Evolutionary conservation across 495 filamentous ascomycete genomes (phyloP), one percentile per base, ranked within the genome.

Genomic region (Xylaria curta): DNA sequence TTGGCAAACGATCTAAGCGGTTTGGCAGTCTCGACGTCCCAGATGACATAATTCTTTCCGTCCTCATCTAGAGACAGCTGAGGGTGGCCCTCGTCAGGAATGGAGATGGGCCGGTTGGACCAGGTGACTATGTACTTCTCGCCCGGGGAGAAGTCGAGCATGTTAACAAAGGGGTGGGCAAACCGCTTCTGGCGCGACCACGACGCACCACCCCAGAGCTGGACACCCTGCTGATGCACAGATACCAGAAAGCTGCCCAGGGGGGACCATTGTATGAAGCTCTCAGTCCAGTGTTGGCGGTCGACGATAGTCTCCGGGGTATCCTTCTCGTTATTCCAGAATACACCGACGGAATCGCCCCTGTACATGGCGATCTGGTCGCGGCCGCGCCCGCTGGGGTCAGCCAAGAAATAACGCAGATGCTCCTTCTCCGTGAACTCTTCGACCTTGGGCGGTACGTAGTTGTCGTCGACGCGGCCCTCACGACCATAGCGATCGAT

Each of bases 31-130:
- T 92, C 93, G 66, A 98, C 90, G 81, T 99, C 96, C 96, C 96
- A 99, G 76, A 99, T 93, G 76, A 99, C 92, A 78, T 98, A 98
- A 87, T 97, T 97, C 88, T 98, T 98, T 73, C 96, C 96, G 75
- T 99, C 96, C 78, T 99, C 96, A 78, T 98, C 96, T 71, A 92
- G 82, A 8, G 92, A 90, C 42, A 99, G 83, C 3, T 93, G 82
- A 24, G 95, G 92, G 75, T 94, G 89, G 36, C 93, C 92, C 69
- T 86, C 86, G 78, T 98, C 96, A 49, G 95, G 93, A 40, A 99
- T 94, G 71, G 91, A 87, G 74, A 99, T 95, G 31, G 96, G 93
- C 40, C 92, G 87, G 80, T 95, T 93, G 33, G 95, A 98, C 96
- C 96, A 99, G 44, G 96, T 98, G 44, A 95, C 95, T 59, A 99